Evolutionary conservation across 768 basidiomycete genomes (phyloP).

Genomic region (Boletus fagicola): DNA sequence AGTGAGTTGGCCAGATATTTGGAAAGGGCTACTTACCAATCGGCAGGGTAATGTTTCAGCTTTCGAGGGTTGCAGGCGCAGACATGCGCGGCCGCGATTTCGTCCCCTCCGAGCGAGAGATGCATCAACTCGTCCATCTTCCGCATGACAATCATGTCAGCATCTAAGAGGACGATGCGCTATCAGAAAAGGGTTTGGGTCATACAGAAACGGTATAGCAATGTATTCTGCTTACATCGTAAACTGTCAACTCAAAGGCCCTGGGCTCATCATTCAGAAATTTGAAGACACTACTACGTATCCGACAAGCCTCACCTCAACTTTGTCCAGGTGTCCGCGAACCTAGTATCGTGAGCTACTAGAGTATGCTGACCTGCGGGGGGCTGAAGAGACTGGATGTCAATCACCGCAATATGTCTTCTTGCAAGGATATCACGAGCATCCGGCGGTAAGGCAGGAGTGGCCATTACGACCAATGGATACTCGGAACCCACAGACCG

Average conservation of each 20-base stretch:
- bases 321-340: constrained; percentile 68
- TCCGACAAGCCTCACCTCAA: constrained; percentile 37
- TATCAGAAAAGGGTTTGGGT: constrained; percentile 29
- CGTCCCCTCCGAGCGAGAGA: constrained; percentile 53
- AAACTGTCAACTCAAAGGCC: constrained; percentile 66
- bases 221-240: constrained; percentile 47
- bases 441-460: constrained; percentile 51
- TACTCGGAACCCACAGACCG: constrained; percentile 57
- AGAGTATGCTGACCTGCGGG: constrained; percentile 38
- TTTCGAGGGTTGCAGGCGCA: constrained; percentile 94
- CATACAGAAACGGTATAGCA: neutral
- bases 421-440: constrained; percentile 50
- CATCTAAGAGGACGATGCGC: constrained; percentile 80
- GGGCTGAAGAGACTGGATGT: constrained; percentile 61
- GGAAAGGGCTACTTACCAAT: constrained; percentile 58
- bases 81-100: constrained; percentile 86
- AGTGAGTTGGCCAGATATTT: neutral
- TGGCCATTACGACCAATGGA: constrained; percentile 78
- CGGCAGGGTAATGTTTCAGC: constrained; percentile 79
- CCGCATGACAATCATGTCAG: constrained; percentile 79
- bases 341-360: constrained; percentile 44
- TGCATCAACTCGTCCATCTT: constrained; percentile 81
- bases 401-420: constrained; percentile 52
- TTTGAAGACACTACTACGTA: constrained; percentile 23
- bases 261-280: constrained; percentile 15